A percentile compares a stretch with the other conserved stretches of the same genome.
These are phyloP conservation scores for Eucalyptus curtisii DNA, from an alignment of 345 rosid species.

Conservation along the genomic window DNA sequence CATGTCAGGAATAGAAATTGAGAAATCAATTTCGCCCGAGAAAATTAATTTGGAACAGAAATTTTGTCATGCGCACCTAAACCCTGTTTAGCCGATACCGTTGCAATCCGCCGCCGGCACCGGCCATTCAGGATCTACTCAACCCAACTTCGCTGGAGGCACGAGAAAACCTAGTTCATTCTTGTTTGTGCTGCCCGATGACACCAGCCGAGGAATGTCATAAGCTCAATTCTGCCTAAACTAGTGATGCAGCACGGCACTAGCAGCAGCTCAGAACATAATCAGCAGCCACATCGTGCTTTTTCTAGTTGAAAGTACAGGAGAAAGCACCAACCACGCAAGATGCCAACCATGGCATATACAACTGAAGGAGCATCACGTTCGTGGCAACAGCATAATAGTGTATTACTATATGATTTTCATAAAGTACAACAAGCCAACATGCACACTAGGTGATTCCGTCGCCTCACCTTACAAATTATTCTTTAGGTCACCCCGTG, in stretches of 20 bases:
- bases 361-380: not conserved
- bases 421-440: not conserved
- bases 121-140: not conserved
- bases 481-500: not conserved
- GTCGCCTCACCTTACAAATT: not conserved
- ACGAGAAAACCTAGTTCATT: not conserved
- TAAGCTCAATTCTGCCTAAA: not conserved
- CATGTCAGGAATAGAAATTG: too few relatives aligned
- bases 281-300: not conserved
- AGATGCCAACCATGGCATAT: not conserved
- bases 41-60: too few relatives aligned
- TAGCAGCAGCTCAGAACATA: not conserved
- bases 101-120: not conserved
- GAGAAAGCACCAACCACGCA: not conserved
- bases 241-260: not conserved
- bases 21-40: too few relatives aligned
- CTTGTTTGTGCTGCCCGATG: not conserved
- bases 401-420: not conserved
- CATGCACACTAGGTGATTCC: not conserved
- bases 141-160: not conserved
- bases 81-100: not conserved
- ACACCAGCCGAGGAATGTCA: not conserved
- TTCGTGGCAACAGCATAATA: not conserved
- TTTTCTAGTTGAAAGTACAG: not conserved
- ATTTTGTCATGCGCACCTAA: too few relatives aligned